Evolutionary conservation across 2,329 filamentous ascomycete species (phyloP).

Genomic region (Diaporthe eres): DNA sequence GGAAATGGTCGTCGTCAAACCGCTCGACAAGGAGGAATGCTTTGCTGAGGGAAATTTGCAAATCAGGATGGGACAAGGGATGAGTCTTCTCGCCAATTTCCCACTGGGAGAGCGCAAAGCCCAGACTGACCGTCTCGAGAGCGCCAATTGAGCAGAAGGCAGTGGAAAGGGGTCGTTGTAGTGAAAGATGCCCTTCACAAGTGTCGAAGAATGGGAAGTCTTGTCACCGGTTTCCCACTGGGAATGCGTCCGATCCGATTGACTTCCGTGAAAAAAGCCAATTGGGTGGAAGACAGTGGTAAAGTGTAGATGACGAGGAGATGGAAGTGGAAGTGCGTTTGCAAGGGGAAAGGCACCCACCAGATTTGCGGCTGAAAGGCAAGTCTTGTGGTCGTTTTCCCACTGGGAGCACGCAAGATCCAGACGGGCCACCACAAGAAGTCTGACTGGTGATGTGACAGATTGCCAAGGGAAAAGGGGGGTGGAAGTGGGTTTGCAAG

Average conservation of each 20-base stretch:
- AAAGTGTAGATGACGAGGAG: background rate
- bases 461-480: no score
- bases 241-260: background rate
- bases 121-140: background rate
- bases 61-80: background rate
- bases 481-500: background rate
- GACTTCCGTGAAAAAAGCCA: background rate
- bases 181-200: background rate
- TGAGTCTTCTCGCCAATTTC: background rate
- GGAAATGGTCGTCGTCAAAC: background rate
- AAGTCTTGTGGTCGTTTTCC: background rate
- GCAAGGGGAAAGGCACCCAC: background rate
- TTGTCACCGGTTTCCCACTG: background rate
- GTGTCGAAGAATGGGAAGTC: background rate
- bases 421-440: background rate
- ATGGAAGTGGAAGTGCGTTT: background rate
- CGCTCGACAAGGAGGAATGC: background rate
- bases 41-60: background rate
- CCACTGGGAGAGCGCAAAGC: background rate
- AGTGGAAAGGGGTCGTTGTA: background rate
- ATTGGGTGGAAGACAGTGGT: background rate
- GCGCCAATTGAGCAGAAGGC: background rate
- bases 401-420: slow-evolving; percentile 12
- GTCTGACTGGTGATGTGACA: background rate
- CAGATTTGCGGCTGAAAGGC: background rate